Evolutionary conservation across 2,329 filamentous ascomycete genomes (phyloP).

Genomic region (Fusarium sp.): DNA sequence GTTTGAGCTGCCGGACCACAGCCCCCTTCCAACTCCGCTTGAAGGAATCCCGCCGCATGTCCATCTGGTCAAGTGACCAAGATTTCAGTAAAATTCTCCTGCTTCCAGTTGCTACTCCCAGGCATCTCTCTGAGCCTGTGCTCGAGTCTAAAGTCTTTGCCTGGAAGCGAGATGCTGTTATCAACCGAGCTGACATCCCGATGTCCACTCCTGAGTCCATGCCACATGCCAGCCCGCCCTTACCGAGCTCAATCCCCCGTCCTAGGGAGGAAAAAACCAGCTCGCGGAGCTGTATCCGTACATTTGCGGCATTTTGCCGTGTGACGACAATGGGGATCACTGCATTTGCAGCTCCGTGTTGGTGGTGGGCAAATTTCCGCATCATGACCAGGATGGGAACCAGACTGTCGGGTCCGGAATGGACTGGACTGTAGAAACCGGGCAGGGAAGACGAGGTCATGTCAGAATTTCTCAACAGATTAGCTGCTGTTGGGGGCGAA

Average conservation of each 20-base stretch:
- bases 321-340: background rate
- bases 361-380: constrained; percentile 7
- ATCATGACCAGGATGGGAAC: constrained; percentile 2
- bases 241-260: background rate
- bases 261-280: background rate
- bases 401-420: constrained; percentile 11
- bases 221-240: background rate
- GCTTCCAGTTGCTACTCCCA: background rate
- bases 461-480: background rate
- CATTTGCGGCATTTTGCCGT: background rate
- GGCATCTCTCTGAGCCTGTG: background rate
- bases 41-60: constrained; percentile 17
- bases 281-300: background rate
- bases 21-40: background rate
- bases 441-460: background rate
- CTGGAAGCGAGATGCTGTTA: background rate
- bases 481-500: background rate
- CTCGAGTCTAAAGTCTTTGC: background rate
- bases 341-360: constrained; percentile 7
- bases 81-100: background rate
- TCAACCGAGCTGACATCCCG: background rate
- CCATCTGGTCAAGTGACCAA: constrained; percentile 22
- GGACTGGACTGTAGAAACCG: constrained; percentile 2
- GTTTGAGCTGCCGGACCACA: background rate
- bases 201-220: background rate